Evolutionary conservation across 176 grass and related monocot genomes (phyloP), one percentile per base, ranked within the genome.

Genomic region (Musa schizocarpa): DNA sequence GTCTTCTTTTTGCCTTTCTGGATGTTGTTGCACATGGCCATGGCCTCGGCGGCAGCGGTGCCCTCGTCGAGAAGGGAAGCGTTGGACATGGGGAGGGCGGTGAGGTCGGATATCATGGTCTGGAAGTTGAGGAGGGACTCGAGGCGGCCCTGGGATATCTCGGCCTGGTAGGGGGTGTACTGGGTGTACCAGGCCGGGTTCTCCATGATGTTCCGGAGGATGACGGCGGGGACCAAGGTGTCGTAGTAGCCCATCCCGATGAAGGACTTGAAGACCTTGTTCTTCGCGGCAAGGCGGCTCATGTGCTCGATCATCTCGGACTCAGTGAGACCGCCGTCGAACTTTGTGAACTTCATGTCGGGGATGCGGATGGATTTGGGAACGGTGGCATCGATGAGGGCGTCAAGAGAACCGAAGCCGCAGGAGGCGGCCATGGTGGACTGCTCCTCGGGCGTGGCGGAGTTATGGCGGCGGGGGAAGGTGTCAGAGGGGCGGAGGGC

Each of bases 171-270:
- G 57, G 96, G 96, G 13, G 91, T 99, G 91, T 99, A 99, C 81
- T 99, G 96, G 6, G 96, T 99, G 88, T 99, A 99, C 96, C 96
- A 99, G 1, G 82, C 96, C 13, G 96, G 96, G 82, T 95, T 99
- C 84, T 99, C 96, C 96, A 99, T 95, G 81, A 99, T 84, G 76
- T 99, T 99, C 63, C 96, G 88, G 29, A 99, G 83, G 19, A 99
- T 87, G 27, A 93, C 91, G 0, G 34, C 74, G 2, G 95, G 95
- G 66, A 99, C 87, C 63, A 94, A 89, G 69, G 95, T 99, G 78
- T 83, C 79, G 75, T 99, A 94, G 84, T 99, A 99, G 2, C 95
- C 95, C 95, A 94, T 99, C 72, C 95, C 95, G 69, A 99, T 94
- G 84, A 99, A 99, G 50, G 95, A 99, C 72, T 88, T 99, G 86